These are phyloP conservation scores for Blastobotrys serpentis DNA, from an alignment of 1,139 yeast genomes.

Conservation along the genomic window DNA sequence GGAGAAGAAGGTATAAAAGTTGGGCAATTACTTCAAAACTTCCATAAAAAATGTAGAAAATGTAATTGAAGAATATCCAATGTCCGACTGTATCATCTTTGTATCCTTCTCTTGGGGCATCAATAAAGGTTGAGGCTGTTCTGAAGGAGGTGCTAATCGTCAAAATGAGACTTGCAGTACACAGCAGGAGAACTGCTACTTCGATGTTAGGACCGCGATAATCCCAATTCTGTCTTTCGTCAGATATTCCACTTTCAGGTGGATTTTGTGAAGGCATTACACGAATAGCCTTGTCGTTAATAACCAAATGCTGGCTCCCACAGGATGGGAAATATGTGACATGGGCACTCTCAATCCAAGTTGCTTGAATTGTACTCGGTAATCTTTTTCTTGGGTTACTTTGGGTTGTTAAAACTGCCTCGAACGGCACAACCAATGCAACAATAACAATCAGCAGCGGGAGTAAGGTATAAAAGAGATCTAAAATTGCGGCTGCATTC, in stretches of 20 bases:
- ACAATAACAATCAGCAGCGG: constrained; percentile 51
- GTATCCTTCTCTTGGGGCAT: constrained; percentile 33
- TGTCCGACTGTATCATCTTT: constrained; percentile 12
- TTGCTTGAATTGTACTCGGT: constrained; percentile 63
- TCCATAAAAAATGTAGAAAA: constrained; percentile 69
- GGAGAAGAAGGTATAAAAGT: constrained; percentile 54
- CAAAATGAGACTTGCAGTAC: constrained; percentile 52
- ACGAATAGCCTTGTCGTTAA: constrained; percentile 46
- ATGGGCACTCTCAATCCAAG: constrained; percentile 70
- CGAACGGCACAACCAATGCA: constrained; percentile 45
- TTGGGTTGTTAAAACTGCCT: constrained; percentile 14
- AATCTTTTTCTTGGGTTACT: constrained; percentile 22
- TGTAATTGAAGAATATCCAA: constrained; percentile 52
- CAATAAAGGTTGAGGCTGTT: constrained; percentile 52
- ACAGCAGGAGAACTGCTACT: constrained; percentile 46
- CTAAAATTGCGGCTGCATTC: constrained; percentile 56
- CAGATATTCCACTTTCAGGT: constrained; percentile 41
- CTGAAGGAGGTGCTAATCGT: constrained; percentile 60
- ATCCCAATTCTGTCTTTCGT: constrained; percentile 35
- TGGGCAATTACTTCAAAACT: constrained; percentile 59
- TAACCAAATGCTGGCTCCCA: constrained; percentile 28
- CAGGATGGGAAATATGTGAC: constrained; percentile 42
- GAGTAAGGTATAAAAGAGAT: constrained; percentile 57
- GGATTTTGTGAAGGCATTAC: constrained; percentile 44
- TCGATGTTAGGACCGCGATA: constrained; percentile 48